A percentile compares a stretch with the other conserved stretches of the same genome.
These are phyloP conservation scores for Mortierella sp. DNA, from an alignment of 371 early-diverging fungal genomes.

Conservation along the genomic window DNA sequence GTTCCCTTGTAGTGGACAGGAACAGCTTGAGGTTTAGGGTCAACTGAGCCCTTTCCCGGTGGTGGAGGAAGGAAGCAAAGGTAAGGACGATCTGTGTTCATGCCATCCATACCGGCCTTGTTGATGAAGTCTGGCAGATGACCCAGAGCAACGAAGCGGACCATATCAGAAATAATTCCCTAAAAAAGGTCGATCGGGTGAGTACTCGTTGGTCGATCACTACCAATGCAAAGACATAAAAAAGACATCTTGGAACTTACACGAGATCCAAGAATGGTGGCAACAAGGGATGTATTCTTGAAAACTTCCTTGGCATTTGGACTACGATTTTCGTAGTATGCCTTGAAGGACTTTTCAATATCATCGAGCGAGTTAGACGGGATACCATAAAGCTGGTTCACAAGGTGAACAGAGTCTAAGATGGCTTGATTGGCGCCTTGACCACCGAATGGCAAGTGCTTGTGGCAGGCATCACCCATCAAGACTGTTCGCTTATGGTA, in stretches of 20 bases:
- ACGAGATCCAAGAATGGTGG: slow-evolving; percentile 18
- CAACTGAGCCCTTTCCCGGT: slow-evolving; percentile 15
- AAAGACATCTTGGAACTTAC: slow-evolving; percentile 4
- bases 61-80: slow-evolving; percentile 37
- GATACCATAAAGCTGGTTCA: slow-evolving; percentile 36
- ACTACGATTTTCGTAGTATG: slow-evolving; percentile 25
- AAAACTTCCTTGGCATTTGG: slow-evolving; percentile 33
- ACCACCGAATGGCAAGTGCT: slow-evolving; percentile 33
- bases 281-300: slow-evolving; percentile 25
- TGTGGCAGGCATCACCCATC: slow-evolving; percentile 42
- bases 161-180: slow-evolving; percentile 23
- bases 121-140: slow-evolving; percentile 22
- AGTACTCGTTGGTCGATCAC: no score
- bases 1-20: slow-evolving; percentile 31
- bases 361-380: slow-evolving; percentile 27
- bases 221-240: neutral
- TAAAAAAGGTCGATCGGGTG: neutral
- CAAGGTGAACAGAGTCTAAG: slow-evolving; percentile 35
- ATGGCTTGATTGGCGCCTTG: slow-evolving; percentile 39
- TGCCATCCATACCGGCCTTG: slow-evolving; percentile 38
- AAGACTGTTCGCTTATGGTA: slow-evolving; percentile 24
- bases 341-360: slow-evolving; percentile 21
- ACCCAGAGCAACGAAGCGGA: slow-evolving; percentile 12
- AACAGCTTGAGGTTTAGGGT: slow-evolving; percentile 19
- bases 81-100: slow-evolving; percentile 36